Evolutionary conservation across 441 rosid species (phyloP), one percentile per base, ranked within the genome.

Genomic region (Pelargonium fulgidum): DNA sequence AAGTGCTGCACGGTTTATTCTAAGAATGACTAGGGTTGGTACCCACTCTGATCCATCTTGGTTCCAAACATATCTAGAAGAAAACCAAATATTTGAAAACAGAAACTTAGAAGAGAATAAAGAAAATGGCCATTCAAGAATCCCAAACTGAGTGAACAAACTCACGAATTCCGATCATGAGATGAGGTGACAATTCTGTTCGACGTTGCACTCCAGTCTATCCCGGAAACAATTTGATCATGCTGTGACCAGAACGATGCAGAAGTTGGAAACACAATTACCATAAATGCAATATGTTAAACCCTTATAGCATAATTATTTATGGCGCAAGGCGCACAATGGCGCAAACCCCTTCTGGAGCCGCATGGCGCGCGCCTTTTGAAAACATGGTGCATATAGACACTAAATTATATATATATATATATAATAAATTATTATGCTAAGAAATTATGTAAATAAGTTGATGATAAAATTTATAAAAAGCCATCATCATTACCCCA

Each of bases 141-240:
- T 24, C 26, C 22, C 61, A 58, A 77, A 62, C 42, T 9, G 65
- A 65, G 24, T 66, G 64, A 75, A 64, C 70, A 86, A n/a, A n/a
- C 97, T 89, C 76, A 94, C 98, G 99, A 92, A 87, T 90, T 90
- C 70, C 97, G 86, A 76, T 92, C 99, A 78, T 94, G 98, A 62
- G 98, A 92, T 47, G 89, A 94, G 22, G 92, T 89, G 29, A 94
- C 98, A 67, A 92, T 82, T 82, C 85, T 82, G 86, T 94, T 94
- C 50, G 97, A 85, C 70, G 76, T 83, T n/a, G 82, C 78, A 83
- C 97, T 85, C 98, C 99, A 94, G 76, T 94, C 99, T 75, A 94
- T 86, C 73, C 98, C 99, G 69, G 90, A 89, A 72, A 94, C 89
- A 78, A 94, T 77, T 81, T 94, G 99, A 79, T 94, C 99, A 79